Percentiles rank a stretch among this genome's conserved stretches.
phyloP scores from a whole-genome alignment of 805 yeast species.

The Metschnikowia arizonensis region DNA sequence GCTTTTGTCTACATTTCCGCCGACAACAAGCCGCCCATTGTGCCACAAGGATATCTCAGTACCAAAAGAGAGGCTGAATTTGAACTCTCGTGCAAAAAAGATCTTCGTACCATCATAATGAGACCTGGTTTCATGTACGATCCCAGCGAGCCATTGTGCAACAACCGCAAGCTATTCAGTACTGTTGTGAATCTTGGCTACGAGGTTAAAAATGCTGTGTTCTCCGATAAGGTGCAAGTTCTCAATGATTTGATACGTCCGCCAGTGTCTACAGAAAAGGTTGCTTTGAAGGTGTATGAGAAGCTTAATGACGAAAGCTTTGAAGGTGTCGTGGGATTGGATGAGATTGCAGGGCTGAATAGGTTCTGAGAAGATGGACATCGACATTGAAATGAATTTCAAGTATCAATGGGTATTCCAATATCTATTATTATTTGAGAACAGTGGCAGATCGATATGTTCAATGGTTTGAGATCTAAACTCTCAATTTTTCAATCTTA shows the following conservation, averaged over 20 bases:
- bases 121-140: slow-evolving; percentile 87
- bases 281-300: slow-evolving; percentile 55
- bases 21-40: slow-evolving; percentile 61
- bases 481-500: too few relatives aligned
- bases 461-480: too few relatives aligned
- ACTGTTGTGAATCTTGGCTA: slow-evolving; percentile 39
- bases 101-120: slow-evolving; percentile 56
- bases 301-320: slow-evolving; percentile 48
- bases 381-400: too few relatives aligned
- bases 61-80: slow-evolving; percentile 77
- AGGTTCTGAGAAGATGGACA: too few relatives aligned
- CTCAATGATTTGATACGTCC: slow-evolving; percentile 49
- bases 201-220: slow-evolving; percentile 39
- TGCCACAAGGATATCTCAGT: slow-evolving; percentile 63
- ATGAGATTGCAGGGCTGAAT: slow-evolving; percentile 28
- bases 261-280: slow-evolving; percentile 61
- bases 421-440: too few relatives aligned
- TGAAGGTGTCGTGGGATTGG: slow-evolving; percentile 57
- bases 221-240: slow-evolving; percentile 32
- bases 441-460: too few relatives aligned
- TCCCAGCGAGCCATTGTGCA: slow-evolving; percentile 28
- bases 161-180: slow-evolving; percentile 41
- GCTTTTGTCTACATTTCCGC: slow-evolving; percentile 76
- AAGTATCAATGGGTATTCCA: too few relatives aligned
- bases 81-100: slow-evolving; percentile 43